These are phyloP conservation scores for Botryosphaeria dothidea DNA, from an alignment of 2,329 filamentous ascomycete species.

Conservation along the genomic window DNA sequence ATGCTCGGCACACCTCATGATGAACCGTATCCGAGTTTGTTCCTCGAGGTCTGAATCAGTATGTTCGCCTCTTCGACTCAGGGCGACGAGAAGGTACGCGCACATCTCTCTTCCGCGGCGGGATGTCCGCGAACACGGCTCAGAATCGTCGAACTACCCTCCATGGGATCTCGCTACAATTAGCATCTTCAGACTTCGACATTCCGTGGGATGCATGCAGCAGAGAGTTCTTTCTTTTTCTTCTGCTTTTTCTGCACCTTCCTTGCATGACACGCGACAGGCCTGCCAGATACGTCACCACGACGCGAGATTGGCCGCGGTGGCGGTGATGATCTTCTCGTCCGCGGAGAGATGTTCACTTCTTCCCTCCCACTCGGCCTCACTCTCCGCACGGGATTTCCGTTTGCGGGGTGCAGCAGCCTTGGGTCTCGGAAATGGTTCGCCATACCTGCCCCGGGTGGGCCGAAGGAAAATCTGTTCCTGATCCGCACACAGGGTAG, in stretches of 20 bases:
- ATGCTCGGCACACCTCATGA: constrained; percentile 1
- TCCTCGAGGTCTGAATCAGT: background rate
- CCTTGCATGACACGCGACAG: constrained; percentile 3
- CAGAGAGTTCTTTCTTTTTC: background rate
- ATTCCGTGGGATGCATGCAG: background rate
- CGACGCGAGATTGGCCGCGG: background rate
- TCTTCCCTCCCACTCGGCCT: background rate
- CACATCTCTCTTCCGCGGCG: background rate
- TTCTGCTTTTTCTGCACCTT: background rate
- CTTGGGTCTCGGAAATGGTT: background rate
- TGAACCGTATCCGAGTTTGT: background rate
- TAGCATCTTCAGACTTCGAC: background rate
- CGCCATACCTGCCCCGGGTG: background rate
- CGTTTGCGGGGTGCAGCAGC: background rate
- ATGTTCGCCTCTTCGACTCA: background rate
- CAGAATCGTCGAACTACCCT: background rate
- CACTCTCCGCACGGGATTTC: background rate
- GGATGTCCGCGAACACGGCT: background rate
- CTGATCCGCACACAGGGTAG: background rate
- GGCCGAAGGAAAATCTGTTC: background rate
- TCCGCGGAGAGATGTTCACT: background rate
- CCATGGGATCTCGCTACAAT: background rate
- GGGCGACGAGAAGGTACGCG: background rate
- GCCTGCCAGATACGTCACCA: background rate
- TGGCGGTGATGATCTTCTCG: background rate